Percentiles rank a stretch among this genome's conserved stretches.
These are phyloP conservation scores for Escallonia rubra DNA, from an alignment of 129 eudicot species.

Conservation along the genomic window DNA sequence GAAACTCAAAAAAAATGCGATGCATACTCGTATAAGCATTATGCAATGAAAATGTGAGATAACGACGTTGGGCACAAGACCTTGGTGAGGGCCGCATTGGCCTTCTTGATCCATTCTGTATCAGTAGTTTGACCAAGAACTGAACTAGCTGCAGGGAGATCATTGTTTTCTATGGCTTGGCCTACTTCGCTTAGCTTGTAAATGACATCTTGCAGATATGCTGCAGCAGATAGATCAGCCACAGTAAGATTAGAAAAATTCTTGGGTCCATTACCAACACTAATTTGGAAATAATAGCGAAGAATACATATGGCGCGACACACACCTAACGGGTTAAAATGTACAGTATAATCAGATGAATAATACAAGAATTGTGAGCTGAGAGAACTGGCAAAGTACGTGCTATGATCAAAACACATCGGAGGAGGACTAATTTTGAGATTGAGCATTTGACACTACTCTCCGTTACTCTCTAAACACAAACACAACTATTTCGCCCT, in stretches of 20 bases:
- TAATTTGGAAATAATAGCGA: not conserved
- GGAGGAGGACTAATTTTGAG: too few species aligned
- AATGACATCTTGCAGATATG: constrained; percentile 79
- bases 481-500: too few species aligned
- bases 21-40: not conserved
- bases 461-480: too few species aligned
- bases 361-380: too few species aligned
- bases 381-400: too few species aligned
- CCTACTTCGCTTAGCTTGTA: constrained; percentile 90
- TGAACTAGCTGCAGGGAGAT: constrained; percentile 70
- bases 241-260: not conserved
- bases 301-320: too few species aligned
- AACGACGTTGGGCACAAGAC: constrained; percentile 20
- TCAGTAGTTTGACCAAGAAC: constrained; percentile 74
- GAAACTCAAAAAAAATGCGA: not conserved
- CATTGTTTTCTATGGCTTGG: constrained; percentile 89
- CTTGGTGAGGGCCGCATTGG: constrained; percentile 78
- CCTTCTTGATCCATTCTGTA: constrained; percentile 77
- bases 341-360: too few species aligned
- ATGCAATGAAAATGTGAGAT: not conserved
- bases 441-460: too few species aligned
- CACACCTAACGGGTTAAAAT: too few species aligned
- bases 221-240: constrained; percentile 24
- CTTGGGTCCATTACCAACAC: not conserved
- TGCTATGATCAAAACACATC: too few species aligned